A percentile compares a stretch with the other conserved stretches of the same genome.
phyloP scores from a whole-genome alignment of 768 basidiomycete genomes.

The Suillus ampliporus region DNA sequence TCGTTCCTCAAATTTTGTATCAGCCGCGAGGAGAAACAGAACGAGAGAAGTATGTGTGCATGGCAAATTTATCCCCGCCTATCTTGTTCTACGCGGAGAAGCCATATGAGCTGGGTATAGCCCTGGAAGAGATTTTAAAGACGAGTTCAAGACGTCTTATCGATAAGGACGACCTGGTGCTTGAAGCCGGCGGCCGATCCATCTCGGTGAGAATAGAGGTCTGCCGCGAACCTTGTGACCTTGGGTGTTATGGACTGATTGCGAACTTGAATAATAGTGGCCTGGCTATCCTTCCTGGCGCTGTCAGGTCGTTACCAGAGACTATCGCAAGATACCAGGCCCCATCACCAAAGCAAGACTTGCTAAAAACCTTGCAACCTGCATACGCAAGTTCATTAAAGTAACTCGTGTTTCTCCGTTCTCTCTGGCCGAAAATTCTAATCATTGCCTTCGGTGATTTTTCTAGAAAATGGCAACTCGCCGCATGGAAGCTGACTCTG shows the following conservation, averaged over 20 bases:
- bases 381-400: slow-evolving; percentile 65
- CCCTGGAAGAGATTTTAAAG: slow-evolving; percentile 62
- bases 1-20: slow-evolving; percentile 72
- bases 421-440: slow-evolving; percentile 4
- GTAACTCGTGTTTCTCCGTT: slow-evolving; percentile 39
- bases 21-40: slow-evolving; percentile 74
- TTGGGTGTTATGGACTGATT: not conserved
- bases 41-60: slow-evolving; percentile 73
- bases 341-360: slow-evolving; percentile 75
- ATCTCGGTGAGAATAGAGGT: slow-evolving; percentile 77
- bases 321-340: slow-evolving; percentile 73
- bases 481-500: slow-evolving; percentile 60
- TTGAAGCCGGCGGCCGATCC: slow-evolving; percentile 70
- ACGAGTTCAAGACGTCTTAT: slow-evolving; percentile 58
- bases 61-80: slow-evolving; percentile 61
- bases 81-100: slow-evolving; percentile 63
- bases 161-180: slow-evolving; percentile 62
- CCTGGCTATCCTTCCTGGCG: slow-evolving; percentile 78
- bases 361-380: slow-evolving; percentile 73
- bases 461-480: slow-evolving; percentile 54
- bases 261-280: slow-evolving; percentile 53
- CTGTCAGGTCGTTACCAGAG: slow-evolving; percentile 74
- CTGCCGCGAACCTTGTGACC: slow-evolving; percentile 22
- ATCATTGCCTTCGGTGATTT: not conserved
- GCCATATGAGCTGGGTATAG: slow-evolving; percentile 63